A percentile compares a stretch with the other conserved stretches of the same genome.
Conservation (phyloP, 2,329 filamentous ascomycete genomes). For the Lachnum nothofagi region DNA sequence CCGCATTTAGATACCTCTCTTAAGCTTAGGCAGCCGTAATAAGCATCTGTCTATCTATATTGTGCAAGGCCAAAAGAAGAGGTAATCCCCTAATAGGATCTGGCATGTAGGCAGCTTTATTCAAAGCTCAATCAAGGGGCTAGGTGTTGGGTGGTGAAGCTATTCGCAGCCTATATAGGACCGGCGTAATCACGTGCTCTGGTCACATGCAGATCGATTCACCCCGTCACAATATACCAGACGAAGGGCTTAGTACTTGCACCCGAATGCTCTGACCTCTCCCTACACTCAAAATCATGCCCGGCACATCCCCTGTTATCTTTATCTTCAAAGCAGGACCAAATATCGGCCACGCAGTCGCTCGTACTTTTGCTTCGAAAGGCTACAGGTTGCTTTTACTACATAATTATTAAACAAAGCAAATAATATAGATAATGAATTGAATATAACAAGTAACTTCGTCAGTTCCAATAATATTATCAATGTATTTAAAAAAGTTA, state of each 20-base stretch:
- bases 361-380: conserved; percentile 33
- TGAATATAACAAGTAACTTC: conserved; percentile 36
- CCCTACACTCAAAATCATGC: background rate
- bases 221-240: no score
- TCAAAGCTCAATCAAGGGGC: no score
- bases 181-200: no score
- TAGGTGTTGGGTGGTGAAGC: no score
- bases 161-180: no score
- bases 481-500: conserved; percentile 36
- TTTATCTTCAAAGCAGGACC: conserved; percentile 40
- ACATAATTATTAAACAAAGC: conserved; percentile 29
- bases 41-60: background rate
- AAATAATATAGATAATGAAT: conserved; percentile 28
- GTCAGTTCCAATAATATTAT: conserved; percentile 32
- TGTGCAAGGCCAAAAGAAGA: no score
- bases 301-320: conserved; percentile 16
- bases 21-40: background rate
- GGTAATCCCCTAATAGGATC: no score
- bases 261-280: background rate
- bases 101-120: no score
- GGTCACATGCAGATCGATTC: no score
- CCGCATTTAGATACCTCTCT: background rate
- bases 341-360: conserved; percentile 35
- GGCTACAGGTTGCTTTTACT: conserved; percentile 39
- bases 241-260: background rate